Evolutionary conservation across 306 rosid species (phyloP).

Genomic region (Cajanus cajan): DNA sequence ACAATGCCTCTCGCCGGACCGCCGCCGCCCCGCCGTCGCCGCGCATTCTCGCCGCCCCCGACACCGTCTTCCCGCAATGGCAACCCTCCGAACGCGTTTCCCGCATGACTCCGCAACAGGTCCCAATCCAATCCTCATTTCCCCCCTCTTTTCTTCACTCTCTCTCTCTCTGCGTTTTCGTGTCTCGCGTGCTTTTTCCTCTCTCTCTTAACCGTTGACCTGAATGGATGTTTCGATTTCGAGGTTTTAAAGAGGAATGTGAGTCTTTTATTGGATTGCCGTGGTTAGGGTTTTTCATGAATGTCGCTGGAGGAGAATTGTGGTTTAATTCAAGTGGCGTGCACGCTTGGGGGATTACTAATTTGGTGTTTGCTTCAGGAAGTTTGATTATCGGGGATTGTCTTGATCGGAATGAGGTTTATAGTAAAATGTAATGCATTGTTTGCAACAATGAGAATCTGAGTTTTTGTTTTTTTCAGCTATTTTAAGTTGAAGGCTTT

Average conservation of each 20-base stretch:
- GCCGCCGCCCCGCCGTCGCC: constrained; percentile 36
- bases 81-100: constrained; percentile 85
- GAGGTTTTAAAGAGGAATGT: neutral
- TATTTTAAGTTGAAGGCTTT: neutral
- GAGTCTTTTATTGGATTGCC: neutral
- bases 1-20: constrained; percentile 57
- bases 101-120: constrained; percentile 72
- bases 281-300: constrained; percentile 29
- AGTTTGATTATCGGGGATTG: constrained; percentile 7
- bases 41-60: constrained; percentile 41
- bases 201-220: neutral
- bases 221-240: constrained; percentile 6
- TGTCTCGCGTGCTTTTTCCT: neutral
- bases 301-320: neutral
- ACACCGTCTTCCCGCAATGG: constrained; percentile 58
- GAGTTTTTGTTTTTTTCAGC: neutral
- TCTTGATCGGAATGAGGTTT: neutral
- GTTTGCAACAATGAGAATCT: neutral
- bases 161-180: neutral
- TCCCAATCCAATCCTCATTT: constrained; percentile 22
- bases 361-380: neutral
- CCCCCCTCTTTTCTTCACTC: neutral
- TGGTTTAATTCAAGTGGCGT: constrained; percentile 8
- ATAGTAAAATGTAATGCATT: neutral
- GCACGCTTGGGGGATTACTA: neutral